A percentile compares a stretch with the other conserved stretches of the same genome.
Conservation (phyloP, 2,329 filamentous ascomycete genomes). For the Tolypocladium album region DNA sequence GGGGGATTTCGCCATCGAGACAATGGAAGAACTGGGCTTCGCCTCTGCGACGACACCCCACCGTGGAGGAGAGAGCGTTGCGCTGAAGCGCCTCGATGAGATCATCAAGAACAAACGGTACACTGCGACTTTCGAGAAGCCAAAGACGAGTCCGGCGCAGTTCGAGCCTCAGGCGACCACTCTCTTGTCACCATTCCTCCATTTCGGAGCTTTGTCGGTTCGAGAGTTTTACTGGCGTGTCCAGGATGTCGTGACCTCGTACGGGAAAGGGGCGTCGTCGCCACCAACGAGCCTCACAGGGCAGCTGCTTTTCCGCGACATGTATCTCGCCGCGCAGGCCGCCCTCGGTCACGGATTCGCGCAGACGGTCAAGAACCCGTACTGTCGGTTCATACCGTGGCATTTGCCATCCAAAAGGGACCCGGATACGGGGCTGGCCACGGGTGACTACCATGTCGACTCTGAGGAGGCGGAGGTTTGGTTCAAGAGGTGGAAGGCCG, state of each 20-base stretch:
- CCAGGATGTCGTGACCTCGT: conserved; percentile 47
- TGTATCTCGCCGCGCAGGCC: conserved; percentile 74
- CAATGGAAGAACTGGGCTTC: conserved; percentile 60
- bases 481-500: conserved; percentile 59
- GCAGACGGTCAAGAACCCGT: conserved; percentile 53
- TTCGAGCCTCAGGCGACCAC: conserved; percentile 66
- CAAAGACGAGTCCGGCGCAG: conserved; percentile 61
- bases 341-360: conserved; percentile 52
- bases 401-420: conserved; percentile 55
- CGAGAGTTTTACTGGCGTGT: conserved; percentile 65
- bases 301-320: conserved; percentile 68
- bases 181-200: conserved; percentile 60
- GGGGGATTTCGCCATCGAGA: conserved; percentile 59
- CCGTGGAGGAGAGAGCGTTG: conserved; percentile 58
- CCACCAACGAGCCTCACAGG: conserved; percentile 62
- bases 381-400: conserved; percentile 70
- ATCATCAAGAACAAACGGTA: conserved; percentile 55
- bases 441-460: conserved; percentile 54
- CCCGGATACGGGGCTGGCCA: conserved; percentile 32
- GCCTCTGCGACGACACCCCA: conserved; percentile 54
- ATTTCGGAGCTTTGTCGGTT: conserved; percentile 63
- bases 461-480: conserved; percentile 49
- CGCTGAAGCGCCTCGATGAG: conserved; percentile 44
- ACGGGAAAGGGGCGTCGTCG: conserved; percentile 43
- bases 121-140: conserved; percentile 65